Conservation (phyloP, 768 basidiomycete genomes). For the Psilocybe azurescens region DNA sequence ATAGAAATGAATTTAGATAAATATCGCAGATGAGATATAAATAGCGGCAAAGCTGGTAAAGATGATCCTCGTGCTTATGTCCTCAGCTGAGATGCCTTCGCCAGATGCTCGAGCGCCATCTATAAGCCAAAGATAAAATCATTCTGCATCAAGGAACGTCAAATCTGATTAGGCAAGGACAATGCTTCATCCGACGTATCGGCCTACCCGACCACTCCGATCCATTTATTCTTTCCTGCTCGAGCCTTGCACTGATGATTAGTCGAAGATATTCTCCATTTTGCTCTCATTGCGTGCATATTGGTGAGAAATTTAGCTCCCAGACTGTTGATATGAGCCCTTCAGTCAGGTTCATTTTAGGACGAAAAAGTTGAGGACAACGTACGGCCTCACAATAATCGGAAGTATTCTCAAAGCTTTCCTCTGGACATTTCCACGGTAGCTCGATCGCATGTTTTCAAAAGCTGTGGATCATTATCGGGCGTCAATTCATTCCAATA, state of each 20-base stretch:
- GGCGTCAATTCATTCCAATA: too few species aligned
- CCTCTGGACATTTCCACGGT: slow-evolving; percentile 23
- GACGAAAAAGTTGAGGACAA: neutral
- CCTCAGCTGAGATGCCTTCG: slow-evolving; percentile 28
- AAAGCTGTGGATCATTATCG: slow-evolving; percentile 23
- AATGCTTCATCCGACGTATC: too few species aligned
- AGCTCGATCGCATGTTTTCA: slow-evolving; percentile 18
- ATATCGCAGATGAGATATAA: slow-evolving; percentile 47
- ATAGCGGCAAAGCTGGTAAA: slow-evolving; percentile 47
- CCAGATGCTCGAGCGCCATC: slow-evolving; percentile 37
- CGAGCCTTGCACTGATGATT: slow-evolving; percentile 29
- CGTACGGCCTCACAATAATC: slow-evolving; percentile 28
- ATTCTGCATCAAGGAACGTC: slow-evolving; percentile 31
- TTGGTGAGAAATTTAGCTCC: slow-evolving; percentile 20
- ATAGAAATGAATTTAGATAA: slow-evolving; percentile 10
- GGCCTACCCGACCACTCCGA: slow-evolving; percentile 34
- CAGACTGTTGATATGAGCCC: slow-evolving; percentile 17
- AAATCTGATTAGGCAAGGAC: too few species aligned
- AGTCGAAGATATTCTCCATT: slow-evolving; percentile 31
- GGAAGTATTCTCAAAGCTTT: slow-evolving; percentile 27
- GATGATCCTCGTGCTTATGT: slow-evolving; percentile 39
- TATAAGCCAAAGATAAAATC: slow-evolving; percentile 53
- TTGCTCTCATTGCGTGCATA: slow-evolving; percentile 16
- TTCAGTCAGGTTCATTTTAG: too few species aligned
- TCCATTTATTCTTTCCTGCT: slow-evolving; percentile 25